Evolutionary conservation across 176 grass and related monocot genomes (phyloP).

Genomic region (Dendrocalamus sinicus): DNA sequence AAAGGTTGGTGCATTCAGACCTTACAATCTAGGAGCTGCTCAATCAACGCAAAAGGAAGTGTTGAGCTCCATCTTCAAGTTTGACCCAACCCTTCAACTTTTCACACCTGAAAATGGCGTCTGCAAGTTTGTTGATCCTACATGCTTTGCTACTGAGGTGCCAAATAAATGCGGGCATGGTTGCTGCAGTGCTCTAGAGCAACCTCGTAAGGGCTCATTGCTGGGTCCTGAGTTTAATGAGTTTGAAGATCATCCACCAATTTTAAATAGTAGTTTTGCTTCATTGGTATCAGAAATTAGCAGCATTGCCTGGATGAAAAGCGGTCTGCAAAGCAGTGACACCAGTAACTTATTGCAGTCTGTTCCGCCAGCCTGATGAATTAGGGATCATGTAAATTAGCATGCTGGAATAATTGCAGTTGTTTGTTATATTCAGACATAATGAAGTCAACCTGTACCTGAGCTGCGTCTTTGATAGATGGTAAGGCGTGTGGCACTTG

Average conservation of each 20-base stretch:
- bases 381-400: constrained; percentile 41
- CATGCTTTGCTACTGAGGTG: constrained; percentile 57
- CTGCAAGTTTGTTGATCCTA: constrained; percentile 56
- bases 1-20: constrained; percentile 79
- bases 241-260: constrained; percentile 72
- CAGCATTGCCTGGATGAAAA: constrained; percentile 97
- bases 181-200: constrained; percentile 56
- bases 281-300: constrained; percentile 87
- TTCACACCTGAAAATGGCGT: constrained; percentile 47
- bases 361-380: constrained; percentile 43
- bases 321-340: constrained; percentile 65
- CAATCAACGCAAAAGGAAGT: constrained; percentile 43
- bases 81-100: constrained; percentile 39
- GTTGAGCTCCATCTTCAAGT: constrained; percentile 30
- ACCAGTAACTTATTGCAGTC: constrained; percentile 57
- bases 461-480: not conserved
- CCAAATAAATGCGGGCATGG: constrained; percentile 83
- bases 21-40: constrained; percentile 47
- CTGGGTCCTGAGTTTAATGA: constrained; percentile 95
- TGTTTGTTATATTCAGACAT: constrained; percentile 27
- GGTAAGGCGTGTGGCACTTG: not conserved
- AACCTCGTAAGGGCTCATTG: constrained; percentile 51
- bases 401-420: constrained; percentile 23
- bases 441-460: constrained; percentile 8
- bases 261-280: constrained; percentile 70